A percentile compares a stretch with the other conserved stretches of the same genome.
phyloP scores from a whole-genome alignment of 1,139 yeast species.

The Torulaspora pretoriensis region DNA sequence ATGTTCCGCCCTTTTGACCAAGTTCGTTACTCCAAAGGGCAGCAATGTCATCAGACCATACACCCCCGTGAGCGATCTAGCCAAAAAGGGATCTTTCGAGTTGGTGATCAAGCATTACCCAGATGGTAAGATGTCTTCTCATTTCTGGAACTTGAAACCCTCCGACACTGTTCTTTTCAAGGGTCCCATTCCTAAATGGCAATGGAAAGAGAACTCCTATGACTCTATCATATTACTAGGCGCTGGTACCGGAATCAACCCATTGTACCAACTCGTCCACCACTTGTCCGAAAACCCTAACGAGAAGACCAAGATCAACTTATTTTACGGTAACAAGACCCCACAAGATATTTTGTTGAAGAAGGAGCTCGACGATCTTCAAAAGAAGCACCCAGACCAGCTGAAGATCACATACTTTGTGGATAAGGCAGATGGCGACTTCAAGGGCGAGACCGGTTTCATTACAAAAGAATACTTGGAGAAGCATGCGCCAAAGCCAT shows the following conservation, averaged over 20 bases:
- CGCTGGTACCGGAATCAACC: constrained; percentile 97
- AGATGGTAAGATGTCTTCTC: constrained; percentile 77
- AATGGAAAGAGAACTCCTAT: constrained; percentile 83
- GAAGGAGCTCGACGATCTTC: constrained; percentile 67
- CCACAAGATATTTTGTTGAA: constrained; percentile 73
- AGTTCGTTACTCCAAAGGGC: constrained; percentile 80
- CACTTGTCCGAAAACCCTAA: constrained; percentile 65
- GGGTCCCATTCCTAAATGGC: constrained; percentile 93
- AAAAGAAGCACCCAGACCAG: constrained; percentile 65
- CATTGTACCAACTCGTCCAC: constrained; percentile 79
- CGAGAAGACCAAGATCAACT: constrained; percentile 79
- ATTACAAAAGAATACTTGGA: constrained; percentile 66
- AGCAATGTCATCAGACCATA: constrained; percentile 91
- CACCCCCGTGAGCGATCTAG: constrained; percentile 79
- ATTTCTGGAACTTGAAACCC: constrained; percentile 64
- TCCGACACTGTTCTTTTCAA: constrained; percentile 84
- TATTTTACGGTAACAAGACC: constrained; percentile 76
- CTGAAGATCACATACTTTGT: constrained; percentile 75
- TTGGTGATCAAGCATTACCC: constrained; percentile 82
- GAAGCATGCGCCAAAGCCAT: constrained; percentile 54
- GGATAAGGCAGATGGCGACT: constrained; percentile 48
- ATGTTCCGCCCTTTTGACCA: constrained; percentile 78
- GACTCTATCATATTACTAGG: constrained; percentile 80
- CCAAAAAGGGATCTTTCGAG: constrained; percentile 68
- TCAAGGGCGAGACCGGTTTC: constrained; percentile 59